Base-by-base conservation (phyloP, 345 rosid species). In the Boechera stricta region DNA sequence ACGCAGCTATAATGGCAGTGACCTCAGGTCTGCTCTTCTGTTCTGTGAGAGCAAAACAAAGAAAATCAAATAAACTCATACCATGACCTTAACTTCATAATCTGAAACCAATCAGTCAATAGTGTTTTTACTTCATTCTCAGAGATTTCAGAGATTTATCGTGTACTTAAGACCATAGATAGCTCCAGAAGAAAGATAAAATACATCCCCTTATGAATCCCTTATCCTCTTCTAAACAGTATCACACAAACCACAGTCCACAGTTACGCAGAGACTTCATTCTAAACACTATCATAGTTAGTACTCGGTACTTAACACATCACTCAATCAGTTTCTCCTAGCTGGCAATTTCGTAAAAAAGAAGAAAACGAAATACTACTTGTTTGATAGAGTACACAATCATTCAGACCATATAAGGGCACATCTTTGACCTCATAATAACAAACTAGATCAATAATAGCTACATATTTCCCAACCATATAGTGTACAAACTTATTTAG, bases 11-110 rank as follows among this genome's bases (percentile, higher is more conserved):
- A 29, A 86, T 82, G 35, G 80, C 74, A 24, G 95, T 87, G 51
- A 88, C 83, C 49, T 83, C 85, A 21, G 97, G 98, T 64, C 84
- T 85, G 64, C 78, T 81, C 82, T 80, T 87, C 69, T 55, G 85
- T 75, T 89, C 98, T 94, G 77, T 44, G 8, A 59, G 0, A 68
- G 33, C 52, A 53, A 21, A 54, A 42, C 54, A 24, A 67, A 2
- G 51, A 44, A 52, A 57, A 39, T 51, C 67, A 67, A 67, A 59
- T 39, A 29, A 47, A 58, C 56, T 72, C 32, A 47, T 11, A 45
- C 42, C 70, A 62, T 32, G 49, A 32, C 52, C 69, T 29, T 29
- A 48, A 24, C 44, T 77, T 58, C 35, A 54, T 45, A 44, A 35
- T 8, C 52, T 42, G 10, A 69, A 21, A 69, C 28, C 62, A 65